Percentiles rank a stretch among this genome's conserved stretches.
These are phyloP conservation scores for Ricinus communis DNA, from an alignment of 345 rosid species.

Conservation along the genomic window DNA sequence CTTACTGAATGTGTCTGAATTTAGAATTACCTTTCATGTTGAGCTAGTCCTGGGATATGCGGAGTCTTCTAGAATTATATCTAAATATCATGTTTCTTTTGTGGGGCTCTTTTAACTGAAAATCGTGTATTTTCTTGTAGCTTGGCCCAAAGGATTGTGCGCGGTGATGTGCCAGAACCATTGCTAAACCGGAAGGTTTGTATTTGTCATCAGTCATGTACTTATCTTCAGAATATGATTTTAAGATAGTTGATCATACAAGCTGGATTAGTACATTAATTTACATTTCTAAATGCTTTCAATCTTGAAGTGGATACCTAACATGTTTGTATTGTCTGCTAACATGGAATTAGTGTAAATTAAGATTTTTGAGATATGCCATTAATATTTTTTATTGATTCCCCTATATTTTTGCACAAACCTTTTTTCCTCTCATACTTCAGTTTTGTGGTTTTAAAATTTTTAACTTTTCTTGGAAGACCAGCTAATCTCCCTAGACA, in stretches of 20 bases:
- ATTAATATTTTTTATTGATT: background rate
- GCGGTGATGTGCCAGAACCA: constrained; percentile 95
- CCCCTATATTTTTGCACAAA: background rate
- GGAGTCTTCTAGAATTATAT: background rate
- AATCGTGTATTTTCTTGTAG: constrained; percentile 37
- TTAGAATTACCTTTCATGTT: background rate
- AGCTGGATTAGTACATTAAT: background rate
- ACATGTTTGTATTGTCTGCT: background rate
- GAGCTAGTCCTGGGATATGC: background rate
- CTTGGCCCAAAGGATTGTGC: constrained; percentile 74
- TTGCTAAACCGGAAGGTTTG: constrained; percentile 62
- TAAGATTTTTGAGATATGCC: background rate
- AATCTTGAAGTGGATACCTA: background rate
- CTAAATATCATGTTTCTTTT: background rate
- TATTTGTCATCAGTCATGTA: background rate
- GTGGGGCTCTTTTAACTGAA: background rate
- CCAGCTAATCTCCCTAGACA: constrained; percentile 83
- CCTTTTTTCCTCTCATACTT: background rate
- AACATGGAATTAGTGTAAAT: background rate
- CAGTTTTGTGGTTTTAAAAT: background rate
- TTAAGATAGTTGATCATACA: background rate
- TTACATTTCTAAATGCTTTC: background rate
- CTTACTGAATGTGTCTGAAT: background rate
- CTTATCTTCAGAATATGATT: background rate
- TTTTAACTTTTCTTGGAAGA: background rate